Conservation (phyloP, 2,329 filamentous ascomycete genomes). For the Aspergillus fijiensis region DNA sequence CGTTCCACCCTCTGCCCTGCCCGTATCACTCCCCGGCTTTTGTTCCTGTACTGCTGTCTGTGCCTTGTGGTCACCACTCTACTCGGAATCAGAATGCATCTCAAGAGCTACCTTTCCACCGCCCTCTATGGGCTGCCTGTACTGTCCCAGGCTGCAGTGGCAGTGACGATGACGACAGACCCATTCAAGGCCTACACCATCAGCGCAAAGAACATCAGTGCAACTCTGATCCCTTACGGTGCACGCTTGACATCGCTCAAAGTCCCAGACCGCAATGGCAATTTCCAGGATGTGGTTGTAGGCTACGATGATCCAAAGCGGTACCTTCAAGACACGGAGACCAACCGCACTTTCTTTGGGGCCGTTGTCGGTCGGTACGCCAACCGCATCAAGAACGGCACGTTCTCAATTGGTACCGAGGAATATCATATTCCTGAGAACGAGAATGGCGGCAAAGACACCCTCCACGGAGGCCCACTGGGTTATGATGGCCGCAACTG, state of each 20-base stretch:
- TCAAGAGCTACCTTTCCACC: constrained; percentile 34
- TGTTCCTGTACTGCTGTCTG: constrained; percentile 30
- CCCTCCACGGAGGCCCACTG: constrained; percentile 52
- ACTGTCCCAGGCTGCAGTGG: constrained; percentile 22
- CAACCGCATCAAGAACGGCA: constrained; percentile 58
- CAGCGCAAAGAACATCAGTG: constrained; percentile 49
- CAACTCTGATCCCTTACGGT: constrained; percentile 50
- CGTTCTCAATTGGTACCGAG: constrained; percentile 51
- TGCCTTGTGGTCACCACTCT: constrained; percentile 30
- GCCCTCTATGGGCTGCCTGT: constrained; percentile 36
- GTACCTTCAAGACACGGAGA: constrained; percentile 47
- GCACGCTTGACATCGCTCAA: constrained; percentile 49
- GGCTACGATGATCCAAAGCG: constrained; percentile 51
- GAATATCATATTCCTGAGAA: constrained; percentile 52
- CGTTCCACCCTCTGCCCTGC: constrained; percentile 30
- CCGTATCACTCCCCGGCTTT: constrained; percentile 30
- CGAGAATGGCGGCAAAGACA: constrained; percentile 52
- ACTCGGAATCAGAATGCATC: constrained; percentile 37
- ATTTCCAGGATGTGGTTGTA: constrained; percentile 50
- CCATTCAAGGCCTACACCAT: constrained; percentile 48
- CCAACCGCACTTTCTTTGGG: constrained; percentile 51
- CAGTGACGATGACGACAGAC: constrained; percentile 20
- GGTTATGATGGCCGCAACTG: constrained; percentile 53
- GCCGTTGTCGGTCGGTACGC: constrained; percentile 54
- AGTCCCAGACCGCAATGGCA: constrained; percentile 52